phyloP scores from a whole-genome alignment of 306 rosid genomes.

The Canavalia ensiformis region DNA sequence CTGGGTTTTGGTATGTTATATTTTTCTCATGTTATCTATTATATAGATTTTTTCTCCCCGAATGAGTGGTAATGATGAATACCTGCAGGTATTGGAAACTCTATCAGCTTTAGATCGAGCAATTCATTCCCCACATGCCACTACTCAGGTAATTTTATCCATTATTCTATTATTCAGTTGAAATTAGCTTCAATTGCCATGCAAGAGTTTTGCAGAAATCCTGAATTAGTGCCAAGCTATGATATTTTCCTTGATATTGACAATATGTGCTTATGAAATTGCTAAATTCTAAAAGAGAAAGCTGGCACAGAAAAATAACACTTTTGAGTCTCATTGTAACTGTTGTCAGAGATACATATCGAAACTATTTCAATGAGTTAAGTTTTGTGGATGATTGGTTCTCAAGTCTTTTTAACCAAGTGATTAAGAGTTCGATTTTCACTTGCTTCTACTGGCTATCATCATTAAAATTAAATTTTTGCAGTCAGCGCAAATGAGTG shows the following conservation, averaged over 20 bases:
- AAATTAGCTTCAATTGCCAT: slow-evolving; percentile 28
- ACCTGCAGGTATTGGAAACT: slow-evolving; percentile 90
- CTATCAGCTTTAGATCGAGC: slow-evolving; percentile 96
- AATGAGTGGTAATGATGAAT: slow-evolving; percentile 39
- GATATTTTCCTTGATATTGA: slow-evolving; percentile 14
- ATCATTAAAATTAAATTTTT: background rate
- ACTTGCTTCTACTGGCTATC: background rate
- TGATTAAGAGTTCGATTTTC: slow-evolving; percentile 18
- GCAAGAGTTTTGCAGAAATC: slow-evolving; percentile 38
- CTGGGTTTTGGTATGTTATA: slow-evolving; percentile 91
- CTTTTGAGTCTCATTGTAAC: background rate
- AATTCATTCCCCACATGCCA: slow-evolving; percentile 97
- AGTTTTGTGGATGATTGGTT: slow-evolving; percentile 13
- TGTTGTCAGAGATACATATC: background rate
- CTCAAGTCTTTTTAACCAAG: background rate
- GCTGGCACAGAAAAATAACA: slow-evolving; percentile 17
- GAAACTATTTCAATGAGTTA: background rate
- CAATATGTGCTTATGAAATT: slow-evolving; percentile 15
- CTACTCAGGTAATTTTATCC: slow-evolving; percentile 77
- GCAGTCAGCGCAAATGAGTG: background rate
- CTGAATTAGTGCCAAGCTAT: slow-evolving; percentile 12
- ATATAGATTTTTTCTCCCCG: slow-evolving; percentile 20
- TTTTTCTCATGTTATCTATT: slow-evolving; percentile 30
- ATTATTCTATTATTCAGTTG: slow-evolving; percentile 4
- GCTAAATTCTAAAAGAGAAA: slow-evolving; percentile 36